Evolutionary conservation across 257 asterid genomes (phyloP).

Genomic region (Rubia yunnanensis): DNA sequence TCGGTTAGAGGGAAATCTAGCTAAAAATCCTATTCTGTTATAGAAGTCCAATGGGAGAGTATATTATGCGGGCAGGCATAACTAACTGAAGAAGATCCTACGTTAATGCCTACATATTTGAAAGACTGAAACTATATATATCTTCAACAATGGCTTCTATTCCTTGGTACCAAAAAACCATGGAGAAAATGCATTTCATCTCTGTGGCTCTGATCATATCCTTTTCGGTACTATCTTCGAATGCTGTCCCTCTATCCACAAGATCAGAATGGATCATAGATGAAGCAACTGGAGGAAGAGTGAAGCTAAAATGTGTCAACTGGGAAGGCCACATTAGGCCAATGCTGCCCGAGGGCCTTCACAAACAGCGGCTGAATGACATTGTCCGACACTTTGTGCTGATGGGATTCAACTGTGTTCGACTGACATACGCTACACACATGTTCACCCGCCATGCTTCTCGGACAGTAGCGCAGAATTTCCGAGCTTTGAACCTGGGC

Average conservation of each 20-base stretch:
- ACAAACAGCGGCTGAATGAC: conserved; percentile 25
- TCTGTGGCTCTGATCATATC: background rate
- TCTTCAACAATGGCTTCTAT: background rate
- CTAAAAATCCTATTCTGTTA: background rate
- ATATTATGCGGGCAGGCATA: background rate
- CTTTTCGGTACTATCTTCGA: background rate
- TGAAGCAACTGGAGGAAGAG: conserved; percentile 28
- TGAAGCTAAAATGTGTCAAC: conserved; percentile 47
- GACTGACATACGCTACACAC: conserved; percentile 54
- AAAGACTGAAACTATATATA: no score
- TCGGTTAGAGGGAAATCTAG: background rate
- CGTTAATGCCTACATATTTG: background rate
- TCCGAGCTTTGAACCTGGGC: conserved; percentile 18
- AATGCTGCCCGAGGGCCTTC: conserved; percentile 59
- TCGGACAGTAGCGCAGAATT: conserved; percentile 19
- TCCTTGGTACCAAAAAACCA: background rate
- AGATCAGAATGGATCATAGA: conserved; percentile 49
- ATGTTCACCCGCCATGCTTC: conserved; percentile 40
- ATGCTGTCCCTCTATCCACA: conserved; percentile 45
- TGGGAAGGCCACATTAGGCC: conserved; percentile 56
- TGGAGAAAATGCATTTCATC: background rate
- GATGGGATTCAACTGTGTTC: conserved; percentile 66
- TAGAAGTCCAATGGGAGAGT: background rate
- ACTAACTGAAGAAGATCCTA: background rate
- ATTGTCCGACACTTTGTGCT: conserved; percentile 17